phyloP scores from a whole-genome alignment of 106 monocot genomes.

The Apostasia shenzhenica region DNA sequence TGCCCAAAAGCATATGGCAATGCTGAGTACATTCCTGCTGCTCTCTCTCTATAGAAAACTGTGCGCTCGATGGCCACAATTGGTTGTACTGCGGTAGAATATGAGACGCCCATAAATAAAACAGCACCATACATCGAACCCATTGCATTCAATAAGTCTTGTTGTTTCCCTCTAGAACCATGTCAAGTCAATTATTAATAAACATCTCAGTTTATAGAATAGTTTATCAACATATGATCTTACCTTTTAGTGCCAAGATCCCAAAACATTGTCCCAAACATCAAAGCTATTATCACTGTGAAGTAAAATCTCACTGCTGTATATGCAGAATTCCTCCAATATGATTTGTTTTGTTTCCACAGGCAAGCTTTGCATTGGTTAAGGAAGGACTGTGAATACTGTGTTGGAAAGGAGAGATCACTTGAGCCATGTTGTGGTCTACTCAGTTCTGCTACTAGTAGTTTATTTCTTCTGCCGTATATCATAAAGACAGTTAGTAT shows the following conservation, averaged over 20 bases:
- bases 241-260: constrained; percentile 48
- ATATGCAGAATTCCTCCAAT: constrained; percentile 72
- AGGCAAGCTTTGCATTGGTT: constrained; percentile 58
- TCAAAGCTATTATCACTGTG: constrained; percentile 7
- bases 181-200: too few species aligned
- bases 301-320: constrained; percentile 44
- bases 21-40: too few species aligned
- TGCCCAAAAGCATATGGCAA: constrained; percentile 48
- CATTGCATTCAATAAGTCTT: too few species aligned
- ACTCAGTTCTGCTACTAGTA: constrained; percentile 48
- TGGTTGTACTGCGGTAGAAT: too few species aligned
- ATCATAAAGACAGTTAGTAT: not conserved
- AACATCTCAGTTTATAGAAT: too few species aligned
- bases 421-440: constrained; percentile 31
- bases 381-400: constrained; percentile 42
- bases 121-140: too few species aligned
- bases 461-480: constrained; percentile 55
- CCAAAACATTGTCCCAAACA: constrained; percentile 62
- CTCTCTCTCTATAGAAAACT: too few species aligned
- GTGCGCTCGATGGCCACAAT: too few species aligned
- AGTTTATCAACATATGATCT: not conserved
- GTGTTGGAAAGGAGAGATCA: constrained; percentile 51
- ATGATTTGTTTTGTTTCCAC: constrained; percentile 75
- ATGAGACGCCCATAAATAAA: too few species aligned
- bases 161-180: too few species aligned